A percentile compares a stretch with the other conserved stretches of the same genome.
Evolutionary conservation across 495 filamentous ascomycete species (phyloP).

Genomic region (Lasiosphaeria miniovina): DNA sequence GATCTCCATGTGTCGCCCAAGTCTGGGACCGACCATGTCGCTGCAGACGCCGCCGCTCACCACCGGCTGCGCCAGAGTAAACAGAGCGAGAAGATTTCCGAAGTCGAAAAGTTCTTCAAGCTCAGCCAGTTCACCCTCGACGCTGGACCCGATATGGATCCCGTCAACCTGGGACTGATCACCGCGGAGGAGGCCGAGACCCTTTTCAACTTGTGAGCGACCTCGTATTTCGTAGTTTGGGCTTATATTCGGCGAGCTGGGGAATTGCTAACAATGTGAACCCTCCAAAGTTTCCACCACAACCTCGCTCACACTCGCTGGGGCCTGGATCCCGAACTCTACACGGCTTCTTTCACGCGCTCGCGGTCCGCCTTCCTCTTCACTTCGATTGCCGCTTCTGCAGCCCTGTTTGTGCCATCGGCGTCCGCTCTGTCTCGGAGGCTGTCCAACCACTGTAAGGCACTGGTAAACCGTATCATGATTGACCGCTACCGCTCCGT

Average conservation of each 20-base stretch:
- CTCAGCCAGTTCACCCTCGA: constrained; percentile 59
- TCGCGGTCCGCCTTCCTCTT: constrained; percentile 66
- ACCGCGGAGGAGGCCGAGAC: constrained; percentile 59
- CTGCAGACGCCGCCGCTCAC: constrained; percentile 23
- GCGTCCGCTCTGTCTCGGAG: constrained; percentile 60
- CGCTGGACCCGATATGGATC: constrained; percentile 60
- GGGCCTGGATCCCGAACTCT: constrained; percentile 65
- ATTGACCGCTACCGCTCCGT: constrained; percentile 59
- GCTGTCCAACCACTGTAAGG: constrained; percentile 61
- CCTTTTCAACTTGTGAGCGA: constrained; percentile 60
- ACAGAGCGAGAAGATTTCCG: constrained; percentile 29
- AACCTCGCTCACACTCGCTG: constrained; percentile 71
- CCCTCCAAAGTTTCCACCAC: constrained; percentile 55
- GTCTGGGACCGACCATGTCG: constrained; percentile 18
- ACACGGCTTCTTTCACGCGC: constrained; percentile 62
- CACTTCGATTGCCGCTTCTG: constrained; percentile 64
- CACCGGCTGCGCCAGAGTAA: constrained; percentile 22
- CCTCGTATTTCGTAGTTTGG: not conserved
- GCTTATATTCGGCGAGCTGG: not conserved
- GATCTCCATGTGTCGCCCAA: constrained; percentile 60
- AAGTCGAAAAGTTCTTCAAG: constrained; percentile 56
- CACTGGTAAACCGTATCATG: constrained; percentile 59
- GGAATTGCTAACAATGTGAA: not conserved
- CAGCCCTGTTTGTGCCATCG: constrained; percentile 61
- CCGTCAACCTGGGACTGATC: constrained; percentile 63